Evolutionary conservation across 108 stramenopile species (phyloP), one percentile per base, ranked within the genome.

Genomic region (Nitzschia putrida): DNA sequence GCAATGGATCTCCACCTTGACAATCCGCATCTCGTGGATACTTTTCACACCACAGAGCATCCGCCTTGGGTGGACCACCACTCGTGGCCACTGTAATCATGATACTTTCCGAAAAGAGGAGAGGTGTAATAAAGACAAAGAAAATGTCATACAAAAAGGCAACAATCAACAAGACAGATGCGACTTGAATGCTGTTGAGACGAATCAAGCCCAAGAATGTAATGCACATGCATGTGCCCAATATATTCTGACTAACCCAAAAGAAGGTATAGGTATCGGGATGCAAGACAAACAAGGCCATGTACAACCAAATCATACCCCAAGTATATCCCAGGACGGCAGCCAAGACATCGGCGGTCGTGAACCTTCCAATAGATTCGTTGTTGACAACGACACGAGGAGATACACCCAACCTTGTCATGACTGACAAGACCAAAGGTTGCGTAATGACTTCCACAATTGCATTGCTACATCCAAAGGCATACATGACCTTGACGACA

Each of bases 211-310:
- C 58, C 66, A 97, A 65, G 45, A 97, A 89, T 16, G 85, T 50
- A 53, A 94, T 84, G 83, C 95, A 96, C 66, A 93, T 89, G 79
- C 88, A 88, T 14, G 85, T 60, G 9, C 97, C 95, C 68, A 97
- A 80, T 39, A 96, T 71, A 65, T 97, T 84, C 76, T 96, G 95
- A 11, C 90, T 57, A n/a, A 93, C 53, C 97, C 97, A 97, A 67
- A 73, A 93, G 58, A 86, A 90, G 3, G 77, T 50, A 53, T 70
- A 79, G 11, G 26, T 14, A 9, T 64, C 68, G 20, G 89, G 74
- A 44, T 89, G 82, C 9, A 68, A 81, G 18, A 66, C 60, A 16
- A 57, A 70, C 51, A 90, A 75, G 9, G 88, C 84, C 43, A 89
- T 72, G 57, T 77, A 61, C 41, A 65, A 69, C 83, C 71, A 87